phyloP scores from a whole-genome alignment of 2,329 filamentous ascomycete species.

The Ophiostoma perfectum region DNA sequence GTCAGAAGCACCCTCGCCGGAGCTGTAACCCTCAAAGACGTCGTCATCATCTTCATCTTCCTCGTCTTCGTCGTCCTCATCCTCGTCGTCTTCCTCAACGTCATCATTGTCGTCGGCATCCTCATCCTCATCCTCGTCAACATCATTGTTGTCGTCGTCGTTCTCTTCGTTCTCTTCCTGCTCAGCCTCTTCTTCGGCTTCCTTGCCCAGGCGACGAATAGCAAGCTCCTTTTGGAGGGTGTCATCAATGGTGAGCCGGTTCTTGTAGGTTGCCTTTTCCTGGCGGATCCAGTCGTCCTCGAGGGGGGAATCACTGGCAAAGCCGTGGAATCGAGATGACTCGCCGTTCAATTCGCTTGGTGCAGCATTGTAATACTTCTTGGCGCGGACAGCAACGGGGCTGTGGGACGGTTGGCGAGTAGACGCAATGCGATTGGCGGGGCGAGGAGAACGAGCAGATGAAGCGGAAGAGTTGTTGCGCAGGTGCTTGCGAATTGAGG shows the following conservation, averaged over 20 bases:
- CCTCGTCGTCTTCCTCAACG: conserved; percentile 47
- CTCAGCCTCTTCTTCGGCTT: conserved; percentile 83
- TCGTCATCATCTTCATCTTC: conserved; percentile 38
- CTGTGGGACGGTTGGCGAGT: conserved; percentile 38
- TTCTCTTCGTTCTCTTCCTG: conserved; percentile 38
- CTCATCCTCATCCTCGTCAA: conserved; percentile 47
- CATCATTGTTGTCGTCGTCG: conserved; percentile 38
- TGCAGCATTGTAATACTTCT: conserved; percentile 48
- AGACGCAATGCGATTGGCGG: conserved; percentile 29
- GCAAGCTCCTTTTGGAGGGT: conserved; percentile 84
- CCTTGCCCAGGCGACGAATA: conserved; percentile 77
- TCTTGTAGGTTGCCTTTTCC: conserved; percentile 58
- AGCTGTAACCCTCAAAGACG: conserved; percentile 53
- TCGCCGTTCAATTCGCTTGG: conserved; percentile 49
- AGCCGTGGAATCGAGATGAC: conserved; percentile 75
- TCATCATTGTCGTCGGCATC: conserved; percentile 47
- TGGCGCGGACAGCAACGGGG: conserved; percentile 36
- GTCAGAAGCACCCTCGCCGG: conserved; percentile 43
- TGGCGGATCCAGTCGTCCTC: conserved; percentile 87
- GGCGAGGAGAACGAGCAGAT: conserved; percentile 20
- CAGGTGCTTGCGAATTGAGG: conserved; percentile 29
- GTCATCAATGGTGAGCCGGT: conserved; percentile 71
- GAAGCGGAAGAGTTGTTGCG: conserved; percentile 21
- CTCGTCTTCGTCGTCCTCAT: conserved; percentile 37
- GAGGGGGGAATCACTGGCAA: conserved; percentile 73